These are phyloP conservation scores for Ogataea nonfermentans DNA, from an alignment of 805 yeast genomes.

Conservation along the genomic window DNA sequence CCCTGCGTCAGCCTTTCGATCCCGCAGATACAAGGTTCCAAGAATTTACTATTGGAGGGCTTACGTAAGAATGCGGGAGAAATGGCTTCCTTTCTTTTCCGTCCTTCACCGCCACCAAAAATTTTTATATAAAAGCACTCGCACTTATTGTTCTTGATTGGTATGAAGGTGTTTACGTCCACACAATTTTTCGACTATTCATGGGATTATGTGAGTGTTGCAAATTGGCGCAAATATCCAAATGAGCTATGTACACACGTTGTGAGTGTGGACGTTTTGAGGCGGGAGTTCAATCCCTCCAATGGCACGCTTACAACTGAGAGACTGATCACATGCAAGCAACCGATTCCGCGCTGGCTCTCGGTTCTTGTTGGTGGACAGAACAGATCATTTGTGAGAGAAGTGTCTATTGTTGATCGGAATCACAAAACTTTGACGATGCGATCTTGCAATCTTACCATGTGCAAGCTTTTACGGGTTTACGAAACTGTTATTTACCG, in stretches of 20 bases:
- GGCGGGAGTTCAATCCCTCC: constrained; percentile 60
- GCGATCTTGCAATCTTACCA: constrained; percentile 86
- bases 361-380: constrained; percentile 68
- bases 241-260: constrained; percentile 91
- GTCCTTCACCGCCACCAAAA: constrained; percentile 6
- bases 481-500: constrained; percentile 81
- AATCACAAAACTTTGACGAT: constrained; percentile 59
- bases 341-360: constrained; percentile 83
- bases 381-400: constrained; percentile 78
- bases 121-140: constrained; percentile 1
- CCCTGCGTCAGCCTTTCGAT: constrained; percentile 30
- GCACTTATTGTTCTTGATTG: not conserved
- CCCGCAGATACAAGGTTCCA: constrained; percentile 42
- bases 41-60: constrained; percentile 12
- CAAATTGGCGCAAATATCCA: constrained; percentile 97
- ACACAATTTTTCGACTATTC: constrained; percentile 72
- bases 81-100: constrained; percentile 3
- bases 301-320: constrained; percentile 69
- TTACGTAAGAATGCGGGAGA: constrained; percentile 7
- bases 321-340: constrained; percentile 84
- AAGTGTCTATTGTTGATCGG: constrained; percentile 81
- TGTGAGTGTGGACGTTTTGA: constrained; percentile 83
- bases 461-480: constrained; percentile 70
- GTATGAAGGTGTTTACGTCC: constrained; percentile 80
- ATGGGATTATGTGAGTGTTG: constrained; percentile 94